These are phyloP conservation scores for Aspergillus novoparasiticus DNA, from an alignment of 2,329 filamentous ascomycete species.

Conservation along the genomic window DNA sequence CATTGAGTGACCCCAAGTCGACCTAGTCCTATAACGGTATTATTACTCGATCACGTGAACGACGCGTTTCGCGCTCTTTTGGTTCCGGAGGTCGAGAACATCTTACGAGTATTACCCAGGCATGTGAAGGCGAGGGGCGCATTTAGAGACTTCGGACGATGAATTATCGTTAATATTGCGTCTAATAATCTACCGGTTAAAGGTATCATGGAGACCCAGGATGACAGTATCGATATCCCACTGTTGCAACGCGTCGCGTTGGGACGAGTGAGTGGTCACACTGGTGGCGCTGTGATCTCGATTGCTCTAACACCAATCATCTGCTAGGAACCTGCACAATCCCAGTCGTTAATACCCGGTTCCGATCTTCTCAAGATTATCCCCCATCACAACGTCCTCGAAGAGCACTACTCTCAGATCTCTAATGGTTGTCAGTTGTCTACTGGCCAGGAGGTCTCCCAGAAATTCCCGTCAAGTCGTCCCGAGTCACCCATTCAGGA, in stretches of 20 bases:
- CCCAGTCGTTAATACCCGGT: constrained; percentile 24
- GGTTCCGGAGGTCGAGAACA: constrained; percentile 11
- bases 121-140: neutral
- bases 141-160: neutral
- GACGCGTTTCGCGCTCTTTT: constrained; percentile 34
- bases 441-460: constrained; percentile 12
- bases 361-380: constrained; percentile 13
- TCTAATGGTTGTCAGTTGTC: constrained; percentile 12
- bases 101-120: no score
- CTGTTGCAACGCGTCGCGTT: constrained; percentile 46
- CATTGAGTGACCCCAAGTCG: neutral
- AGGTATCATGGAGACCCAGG: constrained; percentile 41
- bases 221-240: constrained; percentile 44
- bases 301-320: constrained; percentile 32
- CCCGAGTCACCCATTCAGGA: constrained; percentile 8
- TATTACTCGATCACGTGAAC: constrained; percentile 34
- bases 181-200: neutral
- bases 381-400: constrained; percentile 3
- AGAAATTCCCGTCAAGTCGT: constrained; percentile 15
- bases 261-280: constrained; percentile 39
- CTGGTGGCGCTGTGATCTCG: constrained; percentile 29
- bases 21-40: constrained; percentile 23
- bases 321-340: constrained; percentile 33
- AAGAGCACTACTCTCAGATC: constrained; percentile 4
- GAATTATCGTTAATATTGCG: neutral